Percentiles rank a stretch among this genome's conserved stretches.
These are phyloP conservation scores for Daldinia caldariorum DNA, from an alignment of 495 filamentous ascomycete genomes.

Conservation along the genomic window DNA sequence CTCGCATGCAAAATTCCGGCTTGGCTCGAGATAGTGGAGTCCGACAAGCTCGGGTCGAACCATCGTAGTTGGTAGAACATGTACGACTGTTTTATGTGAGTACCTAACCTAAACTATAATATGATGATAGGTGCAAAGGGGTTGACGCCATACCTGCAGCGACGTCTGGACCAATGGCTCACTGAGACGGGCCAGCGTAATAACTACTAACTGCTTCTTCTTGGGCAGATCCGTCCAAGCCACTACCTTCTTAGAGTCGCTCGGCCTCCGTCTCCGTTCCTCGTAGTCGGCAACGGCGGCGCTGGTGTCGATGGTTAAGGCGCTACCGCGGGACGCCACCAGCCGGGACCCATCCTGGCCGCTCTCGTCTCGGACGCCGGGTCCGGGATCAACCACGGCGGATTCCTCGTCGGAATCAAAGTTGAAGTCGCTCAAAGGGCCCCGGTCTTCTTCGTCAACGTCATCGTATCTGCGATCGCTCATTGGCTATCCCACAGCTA, in stretches of 20 bases:
- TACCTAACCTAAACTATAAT: constrained; percentile 17
- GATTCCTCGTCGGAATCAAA: constrained; percentile 38
- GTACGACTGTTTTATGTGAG: constrained; percentile 61
- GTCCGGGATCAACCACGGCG: constrained; percentile 17
- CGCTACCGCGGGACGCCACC: constrained; percentile 28
- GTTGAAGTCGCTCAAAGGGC: constrained; percentile 33
- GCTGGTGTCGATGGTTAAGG: constrained; percentile 37
- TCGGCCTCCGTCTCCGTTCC: constrained; percentile 18
- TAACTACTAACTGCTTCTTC: constrained; percentile 77
- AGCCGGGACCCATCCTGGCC: constrained; percentile 27
- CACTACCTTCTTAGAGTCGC: constrained; percentile 52
- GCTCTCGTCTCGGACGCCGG: constrained; percentile 31
- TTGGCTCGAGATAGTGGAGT: constrained; percentile 76
- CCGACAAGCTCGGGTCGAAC: constrained; percentile 70
- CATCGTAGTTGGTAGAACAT: constrained; percentile 84
- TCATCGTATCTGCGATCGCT: constrained; percentile 25
- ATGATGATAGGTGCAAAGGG: background rate
- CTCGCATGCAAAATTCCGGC: constrained; percentile 80
- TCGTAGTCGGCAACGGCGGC: background rate
- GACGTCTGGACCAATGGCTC: constrained; percentile 83
- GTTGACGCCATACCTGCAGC: constrained; percentile 60
- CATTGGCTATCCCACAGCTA: constrained; percentile 30
- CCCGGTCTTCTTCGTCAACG: constrained; percentile 30
- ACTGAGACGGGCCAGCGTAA: constrained; percentile 78
- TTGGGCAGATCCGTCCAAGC: constrained; percentile 76